Conservation (phyloP, 495 filamentous ascomycete genomes). For the Diplogelasinospora grovesii region DNA sequence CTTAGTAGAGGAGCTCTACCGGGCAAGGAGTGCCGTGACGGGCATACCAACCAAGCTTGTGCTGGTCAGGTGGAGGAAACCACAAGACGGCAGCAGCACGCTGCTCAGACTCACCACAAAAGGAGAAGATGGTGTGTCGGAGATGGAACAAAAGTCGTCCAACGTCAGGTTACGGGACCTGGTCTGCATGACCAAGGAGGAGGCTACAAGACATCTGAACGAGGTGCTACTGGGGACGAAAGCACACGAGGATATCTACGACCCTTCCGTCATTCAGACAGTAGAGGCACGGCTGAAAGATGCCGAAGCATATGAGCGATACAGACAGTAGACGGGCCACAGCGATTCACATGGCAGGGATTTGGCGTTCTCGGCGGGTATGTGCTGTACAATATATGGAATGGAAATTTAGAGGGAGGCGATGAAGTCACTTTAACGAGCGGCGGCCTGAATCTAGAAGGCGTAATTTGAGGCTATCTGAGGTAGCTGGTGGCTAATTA, state of each 20-base stretch:
- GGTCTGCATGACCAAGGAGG: slow-evolving; percentile 96
- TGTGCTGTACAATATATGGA: too few relatives aligned
- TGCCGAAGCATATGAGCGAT: slow-evolving; percentile 34
- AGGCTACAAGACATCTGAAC: slow-evolving; percentile 72
- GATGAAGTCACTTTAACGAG: too few relatives aligned
- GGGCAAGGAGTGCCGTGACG: slow-evolving; percentile 75
- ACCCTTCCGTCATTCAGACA: slow-evolving; percentile 50
- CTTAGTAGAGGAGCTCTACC: slow-evolving; percentile 81
- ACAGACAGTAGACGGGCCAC: too few relatives aligned
- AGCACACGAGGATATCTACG: slow-evolving; percentile 66
- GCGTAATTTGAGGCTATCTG: too few relatives aligned
- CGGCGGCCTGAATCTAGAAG: too few relatives aligned
- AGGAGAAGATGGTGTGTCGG: slow-evolving; percentile 38
- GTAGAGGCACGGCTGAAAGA: slow-evolving; percentile 60
- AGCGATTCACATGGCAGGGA: too few relatives aligned
- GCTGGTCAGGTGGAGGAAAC: slow-evolving; percentile 68
- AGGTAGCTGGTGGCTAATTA: too few relatives aligned
- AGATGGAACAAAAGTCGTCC: slow-evolving; percentile 61
- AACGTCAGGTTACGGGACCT: slow-evolving; percentile 61
- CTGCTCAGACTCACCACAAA: slow-evolving; percentile 44
- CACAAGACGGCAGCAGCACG: slow-evolving; percentile 30
- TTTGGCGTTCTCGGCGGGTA: too few relatives aligned
- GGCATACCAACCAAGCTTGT: slow-evolving; percentile 71
- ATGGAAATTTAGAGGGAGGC: too few relatives aligned
- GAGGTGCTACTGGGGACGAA: slow-evolving; percentile 68